A percentile compares a stretch with the other conserved stretches of the same genome.
Evolutionary conservation across 2,329 filamentous ascomycete genomes (phyloP).

Genomic region (Aspergillus ochraceus): DNA sequence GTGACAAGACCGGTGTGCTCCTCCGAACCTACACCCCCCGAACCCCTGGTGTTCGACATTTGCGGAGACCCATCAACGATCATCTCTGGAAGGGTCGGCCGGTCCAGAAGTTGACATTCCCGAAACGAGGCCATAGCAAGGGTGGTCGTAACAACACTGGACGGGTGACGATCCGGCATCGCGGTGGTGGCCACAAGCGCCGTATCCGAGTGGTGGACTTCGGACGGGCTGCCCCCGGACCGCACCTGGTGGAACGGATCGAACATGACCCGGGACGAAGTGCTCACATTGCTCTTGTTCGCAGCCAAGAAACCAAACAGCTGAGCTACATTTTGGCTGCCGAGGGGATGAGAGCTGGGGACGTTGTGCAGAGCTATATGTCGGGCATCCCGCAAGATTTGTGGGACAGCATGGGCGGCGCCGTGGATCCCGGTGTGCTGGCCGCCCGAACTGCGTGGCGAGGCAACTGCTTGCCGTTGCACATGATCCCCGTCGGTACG

Average conservation of each 20-base stretch:
- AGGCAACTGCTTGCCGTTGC: conserved; percentile 91
- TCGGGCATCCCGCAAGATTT: conserved; percentile 84
- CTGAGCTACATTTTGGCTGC: conserved; percentile 94
- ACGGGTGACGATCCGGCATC: conserved; percentile 82
- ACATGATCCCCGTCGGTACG: conserved; percentile 95
- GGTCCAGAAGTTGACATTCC: conserved; percentile 76
- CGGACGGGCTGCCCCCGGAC: conserved; percentile 71
- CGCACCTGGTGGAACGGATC: conserved; percentile 87
- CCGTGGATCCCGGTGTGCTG: conserved; percentile 90
- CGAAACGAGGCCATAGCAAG: conserved; percentile 89
- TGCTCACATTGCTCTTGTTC: conserved; percentile 87
- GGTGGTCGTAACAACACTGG: conserved; percentile 90
- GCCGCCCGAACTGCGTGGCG: conserved; percentile 91
- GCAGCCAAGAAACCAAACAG: conserved; percentile 68
- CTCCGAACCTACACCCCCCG: conserved; percentile 89
- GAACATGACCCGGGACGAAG: conserved; percentile 94
- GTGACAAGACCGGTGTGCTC: conserved; percentile 43
- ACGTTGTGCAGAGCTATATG: conserved; percentile 88
- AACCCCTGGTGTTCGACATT: conserved; percentile 87
- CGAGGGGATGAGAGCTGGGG: conserved; percentile 88
- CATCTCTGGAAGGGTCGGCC: conserved; percentile 95
- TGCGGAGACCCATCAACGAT: conserved; percentile 90
- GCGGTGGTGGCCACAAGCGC: conserved; percentile 87
- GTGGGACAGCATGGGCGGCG: conserved; percentile 86
- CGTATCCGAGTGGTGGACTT: conserved; percentile 93